Conservation (phyloP, 148 eudicot genomes). For the Camellia japonica region DNA sequence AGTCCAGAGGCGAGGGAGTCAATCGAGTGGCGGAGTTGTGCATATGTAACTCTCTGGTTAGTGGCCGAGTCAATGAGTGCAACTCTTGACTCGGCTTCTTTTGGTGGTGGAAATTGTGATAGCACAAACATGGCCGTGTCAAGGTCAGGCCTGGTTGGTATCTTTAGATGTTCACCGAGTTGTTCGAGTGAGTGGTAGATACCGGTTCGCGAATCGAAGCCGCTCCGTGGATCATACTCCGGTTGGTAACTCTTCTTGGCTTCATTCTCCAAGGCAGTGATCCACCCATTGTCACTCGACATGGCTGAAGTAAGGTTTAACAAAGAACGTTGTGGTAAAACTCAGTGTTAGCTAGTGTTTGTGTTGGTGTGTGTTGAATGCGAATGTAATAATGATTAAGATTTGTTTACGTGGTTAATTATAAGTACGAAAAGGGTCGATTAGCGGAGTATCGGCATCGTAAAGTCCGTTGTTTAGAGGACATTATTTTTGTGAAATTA, state of each 20-base stretch:
- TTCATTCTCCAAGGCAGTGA: conserved; percentile 13
- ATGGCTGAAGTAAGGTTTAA: conserved; percentile 1
- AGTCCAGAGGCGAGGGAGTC: conserved; percentile 36
- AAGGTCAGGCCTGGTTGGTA: conserved; percentile 32
- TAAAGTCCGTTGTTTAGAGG: too few relatives aligned
- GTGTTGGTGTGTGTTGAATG: too few relatives aligned
- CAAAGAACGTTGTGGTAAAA: not conserved
- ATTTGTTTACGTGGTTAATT: too few relatives aligned
- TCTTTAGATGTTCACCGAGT: conserved; percentile 24
- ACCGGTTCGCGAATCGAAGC: conserved; percentile 37
- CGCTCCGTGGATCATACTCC: conserved; percentile 15
- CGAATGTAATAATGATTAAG: too few relatives aligned
- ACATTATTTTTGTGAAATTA: too few relatives aligned
- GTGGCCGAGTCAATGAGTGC: conserved; percentile 49
- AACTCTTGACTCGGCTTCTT: conserved; percentile 33
- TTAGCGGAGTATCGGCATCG: too few relatives aligned
- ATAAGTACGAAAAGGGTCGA: too few relatives aligned
- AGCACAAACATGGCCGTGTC: conserved; percentile 44
- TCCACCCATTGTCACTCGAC: conserved; percentile 15
- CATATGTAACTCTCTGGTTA: conserved; percentile 30
- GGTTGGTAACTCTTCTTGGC: not conserved
- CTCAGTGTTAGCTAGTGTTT: too few relatives aligned
- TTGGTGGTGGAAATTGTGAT: conserved; percentile 35
- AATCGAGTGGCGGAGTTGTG: conserved; percentile 34
- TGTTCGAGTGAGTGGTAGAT: conserved; percentile 38